A percentile compares a stretch with the other conserved stretches of the same genome.
phyloP scores from a whole-genome alignment of 164 flowering plant genomes.

The Nymphaea colorata region DNA sequence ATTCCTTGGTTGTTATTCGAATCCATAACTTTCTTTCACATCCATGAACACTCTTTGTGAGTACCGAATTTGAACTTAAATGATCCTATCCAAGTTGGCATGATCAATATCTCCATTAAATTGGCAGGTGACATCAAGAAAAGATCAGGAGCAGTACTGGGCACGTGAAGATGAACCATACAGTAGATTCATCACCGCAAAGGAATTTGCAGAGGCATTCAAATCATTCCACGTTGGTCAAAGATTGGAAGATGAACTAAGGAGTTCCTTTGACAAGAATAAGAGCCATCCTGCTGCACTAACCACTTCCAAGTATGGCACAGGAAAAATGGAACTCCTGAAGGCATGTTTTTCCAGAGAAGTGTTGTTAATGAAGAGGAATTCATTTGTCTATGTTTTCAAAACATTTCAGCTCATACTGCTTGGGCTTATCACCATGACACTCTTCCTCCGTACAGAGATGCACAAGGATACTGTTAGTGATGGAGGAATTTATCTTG shows the following conservation, averaged over 20 bases:
- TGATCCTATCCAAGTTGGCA: not conserved
- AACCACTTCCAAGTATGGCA: slow-evolving; percentile 32
- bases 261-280: slow-evolving; percentile 27
- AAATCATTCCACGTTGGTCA: slow-evolving; percentile 21
- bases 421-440: slow-evolving; percentile 28
- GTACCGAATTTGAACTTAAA: no score
- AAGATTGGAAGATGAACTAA: slow-evolving; percentile 12
- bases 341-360: slow-evolving; percentile 38
- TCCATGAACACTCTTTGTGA: no score
- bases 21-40: no score
- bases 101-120: not conserved
- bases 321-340: slow-evolving; percentile 27
- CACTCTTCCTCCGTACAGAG: slow-evolving; percentile 38
- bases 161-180: slow-evolving; percentile 16
- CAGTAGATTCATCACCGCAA: slow-evolving; percentile 11
- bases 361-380: slow-evolving; percentile 43
- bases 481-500: slow-evolving; percentile 32
- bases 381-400: slow-evolving; percentile 43
- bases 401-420: slow-evolving; percentile 26
- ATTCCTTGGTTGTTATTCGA: no score
- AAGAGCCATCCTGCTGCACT: slow-evolving; percentile 49
- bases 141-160: slow-evolving; percentile 27
- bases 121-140: slow-evolving; percentile 22
- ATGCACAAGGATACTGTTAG: slow-evolving; percentile 16
- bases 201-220: slow-evolving; percentile 23